Evolutionary conservation across 768 basidiomycete genomes (phyloP), one percentile per base, ranked within the genome.

Genomic region (Lentinula sp.): DNA sequence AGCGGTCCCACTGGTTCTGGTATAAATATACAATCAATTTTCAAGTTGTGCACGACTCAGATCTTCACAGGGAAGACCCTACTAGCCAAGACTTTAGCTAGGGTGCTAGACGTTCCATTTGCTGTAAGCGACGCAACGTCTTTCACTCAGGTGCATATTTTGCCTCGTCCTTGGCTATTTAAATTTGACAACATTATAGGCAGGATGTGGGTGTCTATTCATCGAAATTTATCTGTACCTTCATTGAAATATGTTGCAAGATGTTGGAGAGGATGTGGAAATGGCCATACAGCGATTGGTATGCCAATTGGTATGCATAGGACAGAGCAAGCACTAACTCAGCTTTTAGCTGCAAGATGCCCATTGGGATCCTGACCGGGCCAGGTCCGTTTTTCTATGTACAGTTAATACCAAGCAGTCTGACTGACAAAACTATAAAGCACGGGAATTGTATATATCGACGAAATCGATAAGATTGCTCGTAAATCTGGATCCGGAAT

Each of bases 231-330:
- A 49, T 16, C 36, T 59, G 9, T 15, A 52, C 51, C 66, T 23
- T 67, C 62, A 5, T 18, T 39, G 55, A 36, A 50, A 55, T 48
- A 41, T 41, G 59, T 35, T 16, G 54, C 33, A 65, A 94, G 91
- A 97, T 74, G 93, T 98, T 50, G 95, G 95, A 65, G 96, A 97
- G 69, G 96, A 98, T 69, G 95, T 97, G 7, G 96, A 98, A 63
- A 89, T 89, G 79, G 88, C 91, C 48, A 84, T 98, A 28, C 87
- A 93, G 61, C 81, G 96, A 61, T 75, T 98, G 67, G 91, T 89
- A 65, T 72, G 79, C 67, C n/a, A 33, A 33, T 43, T 46, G 18
- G 10, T 28, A 6, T 54, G 28, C 20, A 16, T 36, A 15, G 13
- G 2, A 4, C 52, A 46, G 54, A 41, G 52, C 59, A 65, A 41